A percentile compares a stretch with the other conserved stretches of the same genome.
Conservation (phyloP, 305 asterid genomes). For the Petunia hybrid region DNA sequence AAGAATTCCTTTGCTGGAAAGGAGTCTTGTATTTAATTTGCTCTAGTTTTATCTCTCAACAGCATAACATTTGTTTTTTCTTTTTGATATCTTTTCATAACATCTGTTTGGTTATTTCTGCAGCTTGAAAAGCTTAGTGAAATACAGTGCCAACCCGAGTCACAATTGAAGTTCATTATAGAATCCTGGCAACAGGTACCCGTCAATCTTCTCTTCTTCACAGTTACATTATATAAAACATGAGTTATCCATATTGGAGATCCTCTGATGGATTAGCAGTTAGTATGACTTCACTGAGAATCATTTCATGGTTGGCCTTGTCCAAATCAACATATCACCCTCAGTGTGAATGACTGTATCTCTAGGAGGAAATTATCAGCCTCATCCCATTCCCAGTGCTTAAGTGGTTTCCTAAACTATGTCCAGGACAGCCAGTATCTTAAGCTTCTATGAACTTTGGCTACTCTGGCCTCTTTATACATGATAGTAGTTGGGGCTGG, state of each 20-base stretch:
- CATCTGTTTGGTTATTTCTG: conserved; percentile 35
- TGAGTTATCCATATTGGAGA: not conserved
- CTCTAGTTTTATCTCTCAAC: not conserved
- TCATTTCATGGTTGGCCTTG: conserved; percentile 2
- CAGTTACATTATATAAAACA: not conserved
- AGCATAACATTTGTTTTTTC: not conserved
- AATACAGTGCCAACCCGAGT: conserved; percentile 73
- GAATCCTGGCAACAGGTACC: conserved; percentile 96
- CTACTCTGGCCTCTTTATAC: conserved; percentile 5
- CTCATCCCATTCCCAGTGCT: not conserved
- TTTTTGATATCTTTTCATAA: not conserved
- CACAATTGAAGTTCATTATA: conserved; percentile 75
- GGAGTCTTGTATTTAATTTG: not conserved
- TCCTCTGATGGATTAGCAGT: not conserved
- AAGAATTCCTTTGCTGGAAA: conserved; percentile 8
- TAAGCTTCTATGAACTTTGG: not conserved
- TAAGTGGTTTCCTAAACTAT: conserved; percentile 22
- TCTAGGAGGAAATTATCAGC: not conserved
- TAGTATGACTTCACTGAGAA: not conserved
- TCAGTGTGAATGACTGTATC: not conserved
- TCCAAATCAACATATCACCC: not conserved
- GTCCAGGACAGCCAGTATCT: not conserved
- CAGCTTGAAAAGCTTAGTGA: conserved; percentile 91
- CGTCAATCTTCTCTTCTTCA: conserved; percentile 29
- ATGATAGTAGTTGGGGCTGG: not conserved